A percentile compares a stretch with the other conserved stretches of the same genome.
phyloP scores from a whole-genome alignment of 2,329 filamentous ascomycete species.

The Diaporthe batatas region DNA sequence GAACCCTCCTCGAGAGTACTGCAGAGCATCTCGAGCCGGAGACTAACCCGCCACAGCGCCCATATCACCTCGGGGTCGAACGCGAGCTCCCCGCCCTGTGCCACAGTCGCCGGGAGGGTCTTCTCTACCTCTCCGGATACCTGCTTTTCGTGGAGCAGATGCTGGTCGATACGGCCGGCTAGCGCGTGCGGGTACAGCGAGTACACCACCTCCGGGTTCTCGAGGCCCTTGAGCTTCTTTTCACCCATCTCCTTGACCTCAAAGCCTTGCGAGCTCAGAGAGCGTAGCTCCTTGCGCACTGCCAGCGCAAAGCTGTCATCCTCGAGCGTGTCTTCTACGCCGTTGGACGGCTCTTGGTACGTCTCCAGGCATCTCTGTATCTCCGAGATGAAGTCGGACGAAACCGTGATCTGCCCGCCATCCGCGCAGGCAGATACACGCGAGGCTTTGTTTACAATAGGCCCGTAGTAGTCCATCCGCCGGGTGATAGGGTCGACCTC shows the following conservation, averaged over 20 bases:
- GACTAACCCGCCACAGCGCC: conserved; percentile 88
- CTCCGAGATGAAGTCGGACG: conserved; percentile 96
- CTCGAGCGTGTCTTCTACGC: conserved; percentile 79
- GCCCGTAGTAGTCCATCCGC: conserved; percentile 99
- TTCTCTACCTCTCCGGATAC: conserved; percentile 63
- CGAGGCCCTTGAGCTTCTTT: conserved; percentile 93
- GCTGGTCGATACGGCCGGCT: conserved; percentile 81
- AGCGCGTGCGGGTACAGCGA: conserved; percentile 94
- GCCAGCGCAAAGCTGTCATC: conserved; percentile 81
- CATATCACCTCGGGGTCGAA: conserved; percentile 90
- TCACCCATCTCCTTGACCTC: conserved; percentile 95
- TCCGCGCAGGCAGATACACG: conserved; percentile 95
- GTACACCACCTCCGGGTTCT: conserved; percentile 97
- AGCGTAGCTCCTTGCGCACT: conserved; percentile 89
- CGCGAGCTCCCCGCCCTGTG: conserved; percentile 73
- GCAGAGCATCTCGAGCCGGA: conserved; percentile 94
- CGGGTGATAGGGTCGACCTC: conserved; percentile 96
- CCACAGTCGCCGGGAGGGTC: conserved; percentile 68
- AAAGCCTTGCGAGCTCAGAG: conserved; percentile 91
- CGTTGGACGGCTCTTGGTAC: conserved; percentile 86
- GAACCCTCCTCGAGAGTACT: conserved; percentile 83
- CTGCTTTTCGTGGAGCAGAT: conserved; percentile 62
- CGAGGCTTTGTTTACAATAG: conserved; percentile 98
- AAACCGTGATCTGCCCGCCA: conserved; percentile 96
- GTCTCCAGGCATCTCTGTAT: conserved; percentile 91